Percentiles rank a stretch among this genome's conserved stretches.
These are phyloP conservation scores for Phytophthora pluvialis DNA, from an alignment of 352 stramenopile genomes.

Conservation along the genomic window DNA sequence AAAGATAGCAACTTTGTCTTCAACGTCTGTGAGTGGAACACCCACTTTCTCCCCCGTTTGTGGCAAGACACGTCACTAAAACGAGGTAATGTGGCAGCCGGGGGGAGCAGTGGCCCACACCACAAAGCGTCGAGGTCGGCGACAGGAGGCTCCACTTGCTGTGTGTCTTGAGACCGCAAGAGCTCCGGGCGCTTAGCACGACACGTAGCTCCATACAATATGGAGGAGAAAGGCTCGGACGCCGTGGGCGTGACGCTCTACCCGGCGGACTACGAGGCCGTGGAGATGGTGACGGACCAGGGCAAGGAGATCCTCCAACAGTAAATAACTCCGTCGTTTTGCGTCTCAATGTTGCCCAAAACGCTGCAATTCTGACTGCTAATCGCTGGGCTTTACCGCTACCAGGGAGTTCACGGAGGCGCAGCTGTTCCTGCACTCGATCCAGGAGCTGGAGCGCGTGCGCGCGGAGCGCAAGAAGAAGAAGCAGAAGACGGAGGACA, in stretches of 20 bases:
- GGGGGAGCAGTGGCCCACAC: slow-evolving; percentile 6
- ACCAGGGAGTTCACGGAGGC: slow-evolving; percentile 82
- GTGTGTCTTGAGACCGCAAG: not conserved
- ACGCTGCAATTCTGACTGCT: not conserved
- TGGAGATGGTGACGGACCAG: slow-evolving; percentile 84
- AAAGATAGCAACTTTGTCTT: not conserved
- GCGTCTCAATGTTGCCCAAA: slow-evolving; percentile 1
- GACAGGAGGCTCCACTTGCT: slow-evolving; percentile 6
- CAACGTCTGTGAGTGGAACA: too few relatives aligned
- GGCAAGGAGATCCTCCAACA: slow-evolving; percentile 82
- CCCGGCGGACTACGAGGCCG: slow-evolving; percentile 74
- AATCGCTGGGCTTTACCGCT: slow-evolving; percentile 6
- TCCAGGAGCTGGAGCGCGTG: slow-evolving; percentile 78
- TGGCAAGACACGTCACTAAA: slow-evolving; percentile 12
- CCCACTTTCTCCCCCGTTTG: too few relatives aligned
- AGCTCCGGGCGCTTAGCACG: slow-evolving; percentile 1
- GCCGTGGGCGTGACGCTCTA: slow-evolving; percentile 79
- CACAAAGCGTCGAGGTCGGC: slow-evolving; percentile 18
- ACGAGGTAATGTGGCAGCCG: not conserved
- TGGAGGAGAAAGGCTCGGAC: slow-evolving; percentile 55
- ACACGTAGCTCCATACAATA: slow-evolving; percentile 25
- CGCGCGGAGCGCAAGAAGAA: slow-evolving; percentile 69
- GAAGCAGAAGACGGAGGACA: slow-evolving; percentile 41
- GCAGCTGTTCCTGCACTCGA: slow-evolving; percentile 85
- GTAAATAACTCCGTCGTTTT: slow-evolving; percentile 34